phyloP scores from a whole-genome alignment of 345 rosid genomes.

The Leavenworthia alabamica region DNA sequence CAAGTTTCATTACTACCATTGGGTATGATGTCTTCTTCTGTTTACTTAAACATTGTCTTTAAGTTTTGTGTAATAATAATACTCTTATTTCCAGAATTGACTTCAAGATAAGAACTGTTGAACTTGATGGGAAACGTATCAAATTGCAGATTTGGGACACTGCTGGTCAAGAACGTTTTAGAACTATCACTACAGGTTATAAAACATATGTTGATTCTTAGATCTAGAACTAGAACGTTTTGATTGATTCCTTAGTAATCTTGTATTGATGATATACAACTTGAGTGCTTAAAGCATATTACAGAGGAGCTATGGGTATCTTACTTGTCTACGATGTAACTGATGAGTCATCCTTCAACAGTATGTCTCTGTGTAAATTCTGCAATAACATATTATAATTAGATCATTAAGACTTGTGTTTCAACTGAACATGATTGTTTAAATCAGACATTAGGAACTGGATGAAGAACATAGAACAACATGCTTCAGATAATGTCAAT shows the following conservation, averaged over 20 bases:
- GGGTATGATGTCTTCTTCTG: slow-evolving; percentile 48
- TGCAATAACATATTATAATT: neutral
- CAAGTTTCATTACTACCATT: slow-evolving; percentile 87
- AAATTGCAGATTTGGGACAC: slow-evolving; percentile 88
- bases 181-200: slow-evolving; percentile 84
- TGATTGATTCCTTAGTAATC: no score
- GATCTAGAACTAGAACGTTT: no score
- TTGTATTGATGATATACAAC: neutral
- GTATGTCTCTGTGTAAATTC: no score
- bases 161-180: slow-evolving; percentile 84
- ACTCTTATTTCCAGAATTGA: slow-evolving; percentile 46
- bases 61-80: neutral
- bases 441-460: slow-evolving; percentile 68
- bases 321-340: slow-evolving; percentile 90
- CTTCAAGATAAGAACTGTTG: slow-evolving; percentile 62
- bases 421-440: neutral
- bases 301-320: slow-evolving; percentile 96
- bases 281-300: slow-evolving; percentile 47
- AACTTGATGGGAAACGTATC: slow-evolving; percentile 69
- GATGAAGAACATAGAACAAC: no score
- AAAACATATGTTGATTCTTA: neutral
- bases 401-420: slow-evolving; percentile 12
- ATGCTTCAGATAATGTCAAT: no score
- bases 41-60: neutral
- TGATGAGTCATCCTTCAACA: slow-evolving; percentile 87